Percentiles rank a stretch among this genome's conserved stretches.
phyloP scores from a whole-genome alignment of 2,329 filamentous ascomycete species.

The Fusarium sp. region DNA sequence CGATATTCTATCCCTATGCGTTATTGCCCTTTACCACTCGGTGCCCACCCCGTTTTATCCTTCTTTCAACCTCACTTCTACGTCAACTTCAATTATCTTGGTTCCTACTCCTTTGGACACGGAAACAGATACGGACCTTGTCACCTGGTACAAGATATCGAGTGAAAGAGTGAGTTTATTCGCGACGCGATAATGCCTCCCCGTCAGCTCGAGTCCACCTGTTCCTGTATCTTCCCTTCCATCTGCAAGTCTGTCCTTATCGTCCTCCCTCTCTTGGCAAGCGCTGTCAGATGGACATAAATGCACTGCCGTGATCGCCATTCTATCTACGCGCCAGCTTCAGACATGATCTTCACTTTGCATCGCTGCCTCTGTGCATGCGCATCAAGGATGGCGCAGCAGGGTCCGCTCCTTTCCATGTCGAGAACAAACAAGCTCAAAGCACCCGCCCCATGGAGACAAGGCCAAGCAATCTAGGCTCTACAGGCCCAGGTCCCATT shows the following conservation, averaged over 20 bases:
- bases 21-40: neutral
- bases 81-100: neutral
- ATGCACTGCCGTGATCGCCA: neutral
- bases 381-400: constrained; percentile 25
- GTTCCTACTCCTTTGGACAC: constrained; percentile 2
- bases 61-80: constrained; percentile 15
- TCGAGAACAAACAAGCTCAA: constrained; percentile 25
- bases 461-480: constrained; percentile 28
- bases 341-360: neutral
- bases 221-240: neutral
- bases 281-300: neutral
- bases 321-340: constrained; percentile 11
- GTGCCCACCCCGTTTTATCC: constrained; percentile 10
- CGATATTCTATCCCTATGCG: constrained; percentile 11
- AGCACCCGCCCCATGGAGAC: constrained; percentile 7
- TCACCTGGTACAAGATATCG: constrained; percentile 4
- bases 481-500: constrained; percentile 5
- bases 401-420: constrained; percentile 8
- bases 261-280: constrained; percentile 15
- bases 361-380: neutral
- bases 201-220: neutral
- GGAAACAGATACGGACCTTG: neutral
- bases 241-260: neutral
- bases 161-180: constrained; percentile 21
- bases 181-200: constrained; percentile 6